These are phyloP conservation scores for Fusarium zealandicum DNA, from an alignment of 2,329 filamentous ascomycete genomes.

Conservation along the genomic window DNA sequence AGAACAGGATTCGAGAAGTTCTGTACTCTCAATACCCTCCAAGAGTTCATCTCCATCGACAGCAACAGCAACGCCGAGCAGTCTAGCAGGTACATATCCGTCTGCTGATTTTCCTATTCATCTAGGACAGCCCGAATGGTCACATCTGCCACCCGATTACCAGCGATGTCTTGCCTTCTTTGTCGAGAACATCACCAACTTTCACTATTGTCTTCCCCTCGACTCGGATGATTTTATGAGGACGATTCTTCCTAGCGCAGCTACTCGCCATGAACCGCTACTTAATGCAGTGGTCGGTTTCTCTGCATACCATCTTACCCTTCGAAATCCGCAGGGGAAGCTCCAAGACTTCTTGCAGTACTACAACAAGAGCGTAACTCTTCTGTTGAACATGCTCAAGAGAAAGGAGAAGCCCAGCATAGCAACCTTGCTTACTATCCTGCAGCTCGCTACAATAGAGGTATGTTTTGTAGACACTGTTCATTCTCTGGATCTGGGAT, in stretches of 20 bases:
- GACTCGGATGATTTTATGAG: conserved; percentile 78
- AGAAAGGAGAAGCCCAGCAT: conserved; percentile 74
- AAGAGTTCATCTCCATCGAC: conserved; percentile 62
- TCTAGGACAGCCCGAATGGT: conserved; percentile 55
- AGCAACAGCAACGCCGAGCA: conserved; percentile 52
- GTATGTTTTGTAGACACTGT: conserved; percentile 53
- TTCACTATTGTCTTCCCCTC: conserved; percentile 81
- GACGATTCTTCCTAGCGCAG: conserved; percentile 72
- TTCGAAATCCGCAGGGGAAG: conserved; percentile 73
- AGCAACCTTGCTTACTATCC: conserved; percentile 81
- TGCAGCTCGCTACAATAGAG: conserved; percentile 94
- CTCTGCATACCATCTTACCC: conserved; percentile 82
- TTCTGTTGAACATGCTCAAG: conserved; percentile 75
- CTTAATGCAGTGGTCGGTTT: conserved; percentile 89
- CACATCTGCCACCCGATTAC: conserved; percentile 71
- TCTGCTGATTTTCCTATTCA: conserved; percentile 38
- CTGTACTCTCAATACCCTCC: conserved; percentile 41
- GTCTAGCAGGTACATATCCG: conserved; percentile 42
- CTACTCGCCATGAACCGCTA: conserved; percentile 77
- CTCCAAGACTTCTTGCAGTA: conserved; percentile 86
- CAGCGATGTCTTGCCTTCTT: conserved; percentile 83
- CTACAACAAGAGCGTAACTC: conserved; percentile 85
- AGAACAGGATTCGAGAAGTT: conserved; percentile 31
- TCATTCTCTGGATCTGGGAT: conserved; percentile 21
- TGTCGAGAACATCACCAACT: conserved; percentile 76